Conservation (phyloP, 2,329 filamentous ascomycete genomes). For the Clonostachys rhizophaga region DNA sequence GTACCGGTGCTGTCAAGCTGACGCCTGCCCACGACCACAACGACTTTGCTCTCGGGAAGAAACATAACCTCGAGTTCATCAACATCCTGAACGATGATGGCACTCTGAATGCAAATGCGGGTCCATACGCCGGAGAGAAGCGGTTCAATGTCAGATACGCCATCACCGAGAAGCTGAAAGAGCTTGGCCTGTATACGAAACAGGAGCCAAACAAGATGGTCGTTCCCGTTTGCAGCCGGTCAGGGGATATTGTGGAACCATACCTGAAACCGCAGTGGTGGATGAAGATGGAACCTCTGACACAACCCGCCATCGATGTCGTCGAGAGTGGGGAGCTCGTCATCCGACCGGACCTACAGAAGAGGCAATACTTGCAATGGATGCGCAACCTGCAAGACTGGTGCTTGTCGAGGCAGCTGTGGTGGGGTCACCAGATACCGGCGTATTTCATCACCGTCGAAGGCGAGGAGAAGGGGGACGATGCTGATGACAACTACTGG, state of each 20-base stretch:
- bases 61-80: conserved; percentile 83
- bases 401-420: conserved; percentile 90
- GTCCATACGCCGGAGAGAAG: conserved; percentile 79
- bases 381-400: conserved; percentile 81
- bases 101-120: conserved; percentile 79
- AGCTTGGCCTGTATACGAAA: conserved; percentile 83
- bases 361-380: conserved; percentile 86
- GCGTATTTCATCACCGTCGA: conserved; percentile 84
- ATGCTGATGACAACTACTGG: conserved; percentile 67
- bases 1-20: conserved; percentile 95
- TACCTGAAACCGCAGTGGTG: conserved; percentile 97
- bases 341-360: conserved; percentile 76
- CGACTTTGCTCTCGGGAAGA: conserved; percentile 82
- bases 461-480: conserved; percentile 57
- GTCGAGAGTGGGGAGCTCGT: conserved; percentile 80
- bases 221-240: conserved; percentile 83
- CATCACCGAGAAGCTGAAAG: conserved; percentile 79
- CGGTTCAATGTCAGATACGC: conserved; percentile 89
- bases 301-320: conserved; percentile 72
- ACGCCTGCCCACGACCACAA: conserved; percentile 94
- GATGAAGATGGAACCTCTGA: conserved; percentile 87
- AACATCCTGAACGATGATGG: conserved; percentile 94
- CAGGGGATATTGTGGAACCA: conserved; percentile 92
- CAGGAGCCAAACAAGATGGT: conserved; percentile 96
- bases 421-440: conserved; percentile 95